phyloP scores from a whole-genome alignment of 441 rosid genomes.

The Euphorbia celastroides region DNA sequence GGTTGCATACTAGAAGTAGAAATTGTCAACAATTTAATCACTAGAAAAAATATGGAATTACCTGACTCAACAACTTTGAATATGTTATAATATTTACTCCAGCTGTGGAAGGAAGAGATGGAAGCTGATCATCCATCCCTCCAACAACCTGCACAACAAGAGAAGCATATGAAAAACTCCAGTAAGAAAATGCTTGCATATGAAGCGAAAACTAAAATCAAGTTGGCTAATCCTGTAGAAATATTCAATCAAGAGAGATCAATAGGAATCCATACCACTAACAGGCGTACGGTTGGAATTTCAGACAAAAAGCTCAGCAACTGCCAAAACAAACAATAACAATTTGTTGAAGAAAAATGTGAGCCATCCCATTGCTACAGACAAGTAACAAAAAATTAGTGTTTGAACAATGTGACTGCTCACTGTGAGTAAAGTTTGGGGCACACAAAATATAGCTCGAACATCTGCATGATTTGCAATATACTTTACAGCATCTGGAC shows the following conservation, averaged over 20 bases:
- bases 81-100: slow-evolving; percentile 73
- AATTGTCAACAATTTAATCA: slow-evolving; percentile 1
- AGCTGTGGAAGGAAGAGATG: slow-evolving; percentile 70
- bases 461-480: slow-evolving; percentile 81
- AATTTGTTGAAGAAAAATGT: slow-evolving; percentile 7
- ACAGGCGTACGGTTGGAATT: slow-evolving; percentile 69
- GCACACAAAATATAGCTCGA: slow-evolving; percentile 88
- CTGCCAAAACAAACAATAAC: slow-evolving; percentile 46
- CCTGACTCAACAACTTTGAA: slow-evolving; percentile 81
- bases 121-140: slow-evolving; percentile 77
- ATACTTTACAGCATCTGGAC: slow-evolving; percentile 94
- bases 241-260: slow-evolving; percentile 17
- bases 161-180: slow-evolving; percentile 19
- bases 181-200: not conserved
- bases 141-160: slow-evolving; percentile 76
- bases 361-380: too few species aligned
- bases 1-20: not conserved
- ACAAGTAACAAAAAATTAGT: too few species aligned
- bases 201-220: not conserved
- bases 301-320: slow-evolving; percentile 70
- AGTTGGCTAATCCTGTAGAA: slow-evolving; percentile 8
- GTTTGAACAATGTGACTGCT: slow-evolving; percentile 17
- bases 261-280: slow-evolving; percentile 66
- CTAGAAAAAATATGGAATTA: slow-evolving; percentile 27
- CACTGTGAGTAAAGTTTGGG: slow-evolving; percentile 71